Percentiles rank a stretch among this genome's conserved stretches.
Conservation (phyloP, 768 basidiomycete genomes). For the Tremella yokohamensis region DNA sequence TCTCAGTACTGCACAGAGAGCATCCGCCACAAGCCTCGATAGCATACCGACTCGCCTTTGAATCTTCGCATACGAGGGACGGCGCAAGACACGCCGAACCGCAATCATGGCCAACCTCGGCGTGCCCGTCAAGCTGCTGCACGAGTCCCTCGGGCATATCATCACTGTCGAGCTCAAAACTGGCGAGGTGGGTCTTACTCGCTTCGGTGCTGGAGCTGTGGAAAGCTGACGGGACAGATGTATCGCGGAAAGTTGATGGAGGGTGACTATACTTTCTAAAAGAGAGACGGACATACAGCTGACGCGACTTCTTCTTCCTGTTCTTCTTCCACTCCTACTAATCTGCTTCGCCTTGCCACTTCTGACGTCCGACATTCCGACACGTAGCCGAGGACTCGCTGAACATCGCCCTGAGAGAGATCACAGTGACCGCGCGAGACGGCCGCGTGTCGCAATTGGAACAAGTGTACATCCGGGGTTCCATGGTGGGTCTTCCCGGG, state of each 20-base stretch:
- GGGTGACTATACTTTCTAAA: conserved; percentile 58
- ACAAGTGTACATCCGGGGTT: conserved; percentile 97
- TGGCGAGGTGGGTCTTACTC: conserved; percentile 60
- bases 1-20: no score
- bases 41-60: no score
- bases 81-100: no score
- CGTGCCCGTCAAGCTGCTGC: conserved; percentile 92
- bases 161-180: conserved; percentile 99
- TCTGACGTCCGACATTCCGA: conserved; percentile 4
- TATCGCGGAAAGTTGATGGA: conserved; percentile 97
- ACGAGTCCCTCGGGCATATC: conserved; percentile 92
- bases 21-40: no score
- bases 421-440: conserved; percentile 96
- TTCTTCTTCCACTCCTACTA: neutral
- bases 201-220: neutral
- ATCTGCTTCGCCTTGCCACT: conserved; percentile 1
- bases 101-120: conserved; percentile 58
- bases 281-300: neutral
- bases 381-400: conserved; percentile 92
- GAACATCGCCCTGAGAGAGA: conserved; percentile 92
- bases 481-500: conserved; percentile 62
- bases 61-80: no score
- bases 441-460: conserved; percentile 97
- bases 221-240: conserved; percentile 49
- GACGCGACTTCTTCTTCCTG: conserved; percentile 5